Base-by-base conservation (phyloP, 768 basidiomycete species). In the Stropharia rugosoannulata region DNA sequence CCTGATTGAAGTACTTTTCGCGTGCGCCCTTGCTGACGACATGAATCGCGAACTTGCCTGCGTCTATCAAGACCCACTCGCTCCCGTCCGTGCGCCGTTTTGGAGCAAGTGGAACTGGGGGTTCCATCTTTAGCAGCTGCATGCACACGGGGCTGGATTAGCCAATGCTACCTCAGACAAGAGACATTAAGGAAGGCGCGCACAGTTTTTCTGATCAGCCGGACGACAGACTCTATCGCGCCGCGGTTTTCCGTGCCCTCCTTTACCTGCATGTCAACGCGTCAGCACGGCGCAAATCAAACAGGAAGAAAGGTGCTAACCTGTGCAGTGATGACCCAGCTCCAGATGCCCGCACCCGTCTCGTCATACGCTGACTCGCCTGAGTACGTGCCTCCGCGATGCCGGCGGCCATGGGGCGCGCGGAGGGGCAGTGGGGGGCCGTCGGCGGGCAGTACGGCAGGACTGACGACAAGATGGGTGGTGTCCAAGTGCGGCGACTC, bases 51-150 rank as follows among this genome's bases (percentile, higher is more conserved):
- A 91, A 89, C 44, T 83, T 78, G 29, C 90, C 90, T 6, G 83
- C 88, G 66, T 94, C 91, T 45, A 94, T 73, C 84, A 93, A 84
- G 2, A 86, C 87, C 92, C 91, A 94, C 22, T 88, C 89, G 51
- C 86, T 85, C 59, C 81, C 78, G 55, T 77, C 76, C 27, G 80
- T 74, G 35, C 80, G 79, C 64, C 83, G 84, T 56, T 89, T 90
- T 16, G 82, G 80, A 3, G 87, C 83, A 11, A 92, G 73, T 12
- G 75, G 66, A 29, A 90, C 63, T 9, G 85, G 83, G 1, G 89
- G 87, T 11, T 80, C 70, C 56, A 75, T 69, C 22, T 73, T 75
- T 50, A 89, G 70, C 15, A 92, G 73, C 90, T 91, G 49, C 2
- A 22, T 22, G 22, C 22, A 22, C 22, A 22, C 22, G 22, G 40